These are phyloP conservation scores for Hymenoscyphus repandus DNA, from an alignment of 2,329 filamentous ascomycete genomes.

Conservation along the genomic window DNA sequence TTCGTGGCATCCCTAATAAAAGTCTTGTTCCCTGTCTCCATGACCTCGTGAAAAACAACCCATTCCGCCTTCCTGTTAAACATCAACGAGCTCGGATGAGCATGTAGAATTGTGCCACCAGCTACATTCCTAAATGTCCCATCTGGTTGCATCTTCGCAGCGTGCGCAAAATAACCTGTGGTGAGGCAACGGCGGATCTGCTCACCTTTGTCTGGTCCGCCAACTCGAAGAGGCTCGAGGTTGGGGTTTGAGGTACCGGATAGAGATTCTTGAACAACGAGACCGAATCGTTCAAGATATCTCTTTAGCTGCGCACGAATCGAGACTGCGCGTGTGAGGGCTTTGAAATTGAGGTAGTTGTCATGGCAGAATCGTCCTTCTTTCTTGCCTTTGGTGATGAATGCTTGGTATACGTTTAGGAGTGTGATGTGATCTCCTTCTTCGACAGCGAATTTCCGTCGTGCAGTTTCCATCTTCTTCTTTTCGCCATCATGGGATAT, in stretches of 20 bases:
- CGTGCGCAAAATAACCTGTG: constrained; percentile 87
- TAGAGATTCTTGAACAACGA: constrained; percentile 62
- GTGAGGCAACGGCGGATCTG: constrained; percentile 81
- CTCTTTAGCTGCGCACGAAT: constrained; percentile 81
- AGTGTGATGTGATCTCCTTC: constrained; percentile 93
- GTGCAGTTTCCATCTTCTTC: constrained; percentile 66
- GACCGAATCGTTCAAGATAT: constrained; percentile 80
- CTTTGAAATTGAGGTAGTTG: constrained; percentile 81
- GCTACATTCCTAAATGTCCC: constrained; percentile 85
- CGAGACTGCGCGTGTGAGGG: constrained; percentile 74
- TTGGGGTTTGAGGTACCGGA: constrained; percentile 33
- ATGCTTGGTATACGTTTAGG: constrained; percentile 88
- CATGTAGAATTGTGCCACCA: constrained; percentile 71
- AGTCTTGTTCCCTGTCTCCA: constrained; percentile 83
- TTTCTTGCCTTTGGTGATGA: constrained; percentile 76
- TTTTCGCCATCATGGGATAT: constrained; percentile 74
- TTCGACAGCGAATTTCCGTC: constrained; percentile 80
- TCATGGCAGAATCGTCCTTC: constrained; percentile 83
- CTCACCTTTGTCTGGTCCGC: constrained; percentile 53
- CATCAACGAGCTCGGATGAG: constrained; percentile 88
- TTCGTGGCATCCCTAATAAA: constrained; percentile 91
- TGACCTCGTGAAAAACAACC: constrained; percentile 91
- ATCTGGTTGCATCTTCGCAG: constrained; percentile 88
- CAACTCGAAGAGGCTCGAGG: constrained; percentile 32
- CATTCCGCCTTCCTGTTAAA: constrained; percentile 96